Evolutionary conservation across 768 basidiomycete species (phyloP), one percentile per base, ranked within the genome.

Genomic region (Boletellus ananas): DNA sequence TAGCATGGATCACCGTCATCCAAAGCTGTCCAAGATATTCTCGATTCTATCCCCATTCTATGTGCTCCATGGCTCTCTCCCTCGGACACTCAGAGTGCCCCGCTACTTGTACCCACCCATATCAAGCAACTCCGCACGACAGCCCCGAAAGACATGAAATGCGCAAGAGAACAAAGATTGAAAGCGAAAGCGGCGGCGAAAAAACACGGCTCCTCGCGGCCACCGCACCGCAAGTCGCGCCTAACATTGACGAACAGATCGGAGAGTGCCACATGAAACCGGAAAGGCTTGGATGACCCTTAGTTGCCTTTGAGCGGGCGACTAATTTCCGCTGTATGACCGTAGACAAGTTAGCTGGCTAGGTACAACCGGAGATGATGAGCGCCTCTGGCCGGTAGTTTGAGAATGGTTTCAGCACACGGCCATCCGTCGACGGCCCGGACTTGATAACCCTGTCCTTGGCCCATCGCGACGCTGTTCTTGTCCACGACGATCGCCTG

Each of bases 101-200:
- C 48, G 39, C 47, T 66, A 16, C 71, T 84, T 21, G 68, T 87
- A 36, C 82, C 85, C 3, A 90, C 90, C 0, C 85, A 90, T 60
- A 75, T 92, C 56, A 94, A 93, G 61, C 89, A 91, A 56, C 63
- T 92, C 18, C 77, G 78, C 16, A 94, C 92, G 3, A 81, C 83
- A 25, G 80, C 83, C 4, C 91, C 91, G 2, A 83, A 79, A 58
- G 87, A 93, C 59, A 87, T 90, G 79, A 87, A 78, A 60, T 75
- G 70, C 29, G 81, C 83, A 29, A 90, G 85, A 61, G 76, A 80
- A 49, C 61, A 70, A 45, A 76, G 89, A 49, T 62, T 66, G 34
- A 70, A 72, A 58, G 81, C 75, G 17, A 80, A 74, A 52, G 66
- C 68, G 12, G 73, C 70, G 33, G 79, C 80, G 2, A 86, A 75